Evolutionary conservation across 176 grass and related monocot species (phyloP).

Genomic region (Oryza glaberrima): DNA sequence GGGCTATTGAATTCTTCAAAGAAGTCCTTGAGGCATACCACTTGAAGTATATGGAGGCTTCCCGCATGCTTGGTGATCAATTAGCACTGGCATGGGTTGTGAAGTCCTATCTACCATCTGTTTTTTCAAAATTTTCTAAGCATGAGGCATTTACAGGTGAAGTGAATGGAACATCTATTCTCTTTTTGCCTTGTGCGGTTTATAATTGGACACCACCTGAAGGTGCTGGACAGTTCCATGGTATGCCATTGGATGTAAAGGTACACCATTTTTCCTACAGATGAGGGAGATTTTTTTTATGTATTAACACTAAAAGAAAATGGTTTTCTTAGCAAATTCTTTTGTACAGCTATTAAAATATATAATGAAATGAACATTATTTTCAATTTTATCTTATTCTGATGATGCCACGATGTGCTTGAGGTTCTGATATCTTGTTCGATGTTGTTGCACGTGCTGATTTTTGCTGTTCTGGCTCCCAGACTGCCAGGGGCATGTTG

Average conservation of each 20-base stretch:
- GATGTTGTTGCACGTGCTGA: not conserved
- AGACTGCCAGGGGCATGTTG: not conserved
- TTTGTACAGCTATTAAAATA: not conserved
- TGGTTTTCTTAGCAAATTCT: not conserved
- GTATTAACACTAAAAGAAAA: not conserved
- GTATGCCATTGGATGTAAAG: constrained; percentile 97
- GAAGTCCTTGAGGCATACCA: constrained; percentile 72
- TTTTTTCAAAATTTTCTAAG: constrained; percentile 62
- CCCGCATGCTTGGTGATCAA: constrained; percentile 89
- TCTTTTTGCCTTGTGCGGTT: constrained; percentile 89
- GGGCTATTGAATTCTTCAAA: constrained; percentile 74
- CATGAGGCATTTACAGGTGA: constrained; percentile 73
- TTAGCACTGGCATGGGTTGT: constrained; percentile 87
- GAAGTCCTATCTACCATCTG: constrained; percentile 70
- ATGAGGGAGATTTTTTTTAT: constrained; percentile 7
- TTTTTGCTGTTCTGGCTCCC: not conserved
- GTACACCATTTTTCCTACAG: constrained; percentile 47
- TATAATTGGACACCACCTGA: constrained; percentile 98
- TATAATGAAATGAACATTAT: not conserved
- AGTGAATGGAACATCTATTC: constrained; percentile 67
- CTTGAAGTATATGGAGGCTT: constrained; percentile 66
- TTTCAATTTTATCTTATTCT: not conserved
- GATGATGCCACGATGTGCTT: not conserved
- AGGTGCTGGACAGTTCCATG: constrained; percentile 90
- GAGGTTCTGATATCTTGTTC: not conserved